Percentiles rank a stretch among this genome's conserved stretches.
Conservation (phyloP, 495 filamentous ascomycete genomes). For the Penicillium riverlandense region DNA sequence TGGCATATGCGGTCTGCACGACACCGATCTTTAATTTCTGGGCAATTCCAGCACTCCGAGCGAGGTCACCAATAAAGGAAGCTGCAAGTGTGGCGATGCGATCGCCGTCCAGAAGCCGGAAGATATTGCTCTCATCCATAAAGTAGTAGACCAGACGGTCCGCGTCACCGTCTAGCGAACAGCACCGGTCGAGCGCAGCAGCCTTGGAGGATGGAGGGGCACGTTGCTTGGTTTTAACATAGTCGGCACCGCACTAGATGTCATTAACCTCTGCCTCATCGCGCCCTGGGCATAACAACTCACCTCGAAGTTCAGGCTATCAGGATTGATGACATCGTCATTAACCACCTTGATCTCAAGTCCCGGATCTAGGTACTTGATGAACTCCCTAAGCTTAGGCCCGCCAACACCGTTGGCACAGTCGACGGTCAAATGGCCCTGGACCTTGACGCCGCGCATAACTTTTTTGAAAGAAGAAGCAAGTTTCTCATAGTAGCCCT, state of each 20-base stretch:
- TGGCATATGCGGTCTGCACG: constrained; percentile 96
- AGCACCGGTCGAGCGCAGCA: constrained; percentile 67
- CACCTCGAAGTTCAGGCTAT: constrained; percentile 83
- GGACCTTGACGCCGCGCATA: constrained; percentile 64
- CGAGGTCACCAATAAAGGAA: constrained; percentile 86
- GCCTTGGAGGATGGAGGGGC: constrained; percentile 79
- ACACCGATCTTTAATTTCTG: constrained; percentile 82
- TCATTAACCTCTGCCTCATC: background rate
- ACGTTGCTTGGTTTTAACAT: constrained; percentile 92
- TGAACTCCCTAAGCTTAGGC: constrained; percentile 78
- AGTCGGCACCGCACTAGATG: constrained; percentile 84
- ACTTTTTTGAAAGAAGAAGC: constrained; percentile 71
- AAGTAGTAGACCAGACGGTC: constrained; percentile 97
- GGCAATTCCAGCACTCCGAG: constrained; percentile 67
- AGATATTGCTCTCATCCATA: constrained; percentile 68
- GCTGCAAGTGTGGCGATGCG: constrained; percentile 93
- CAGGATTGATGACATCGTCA: constrained; percentile 81
- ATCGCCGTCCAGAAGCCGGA: constrained; percentile 90
- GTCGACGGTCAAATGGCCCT: constrained; percentile 74
- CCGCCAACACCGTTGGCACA: constrained; percentile 97
- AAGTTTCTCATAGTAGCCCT: constrained; percentile 93
- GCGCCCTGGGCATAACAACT: constrained; percentile 5
- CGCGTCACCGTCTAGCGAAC: constrained; percentile 90
- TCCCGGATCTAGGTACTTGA: constrained; percentile 71
- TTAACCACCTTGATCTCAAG: constrained; percentile 84